A percentile compares a stretch with the other conserved stretches of the same genome.
Conservation (phyloP, 2,329 filamentous ascomycete genomes). For the Xylariaceae sp. region DNA sequence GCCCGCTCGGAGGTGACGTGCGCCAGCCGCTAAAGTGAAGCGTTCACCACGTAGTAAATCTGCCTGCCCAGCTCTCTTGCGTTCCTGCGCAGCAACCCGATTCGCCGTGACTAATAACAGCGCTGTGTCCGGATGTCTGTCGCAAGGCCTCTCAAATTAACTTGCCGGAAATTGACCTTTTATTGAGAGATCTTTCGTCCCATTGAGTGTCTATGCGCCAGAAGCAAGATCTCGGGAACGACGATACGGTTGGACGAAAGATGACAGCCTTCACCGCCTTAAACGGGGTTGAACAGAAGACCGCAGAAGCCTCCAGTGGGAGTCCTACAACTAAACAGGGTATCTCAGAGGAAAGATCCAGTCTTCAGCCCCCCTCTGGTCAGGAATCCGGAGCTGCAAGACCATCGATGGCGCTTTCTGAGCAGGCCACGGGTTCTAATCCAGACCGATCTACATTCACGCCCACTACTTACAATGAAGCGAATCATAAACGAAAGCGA, state of each 20-base stretch:
- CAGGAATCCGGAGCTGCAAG: constrained; percentile 27
- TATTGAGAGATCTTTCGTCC: not conserved
- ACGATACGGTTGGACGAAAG: constrained; percentile 27
- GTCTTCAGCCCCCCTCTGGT: constrained; percentile 15
- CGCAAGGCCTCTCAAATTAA: constrained; percentile 5
- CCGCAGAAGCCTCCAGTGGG: constrained; percentile 19
- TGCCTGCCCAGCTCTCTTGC: no score
- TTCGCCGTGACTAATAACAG: not conserved
- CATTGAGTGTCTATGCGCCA: constrained; percentile 26
- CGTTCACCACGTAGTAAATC: no score
- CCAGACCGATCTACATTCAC: constrained; percentile 41
- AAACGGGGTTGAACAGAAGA: constrained; percentile 30
- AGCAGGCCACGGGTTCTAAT: constrained; percentile 39
- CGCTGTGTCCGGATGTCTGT: not conserved
- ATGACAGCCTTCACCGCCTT: constrained; percentile 34
- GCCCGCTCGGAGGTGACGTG: no score
- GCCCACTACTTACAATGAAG: constrained; percentile 41
- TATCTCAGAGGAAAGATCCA: constrained; percentile 26
- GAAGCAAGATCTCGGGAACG: constrained; percentile 21
- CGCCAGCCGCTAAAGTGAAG: no score
- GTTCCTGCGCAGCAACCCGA: no score
- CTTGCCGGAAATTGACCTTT: not conserved
- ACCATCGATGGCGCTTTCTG: constrained; percentile 27
- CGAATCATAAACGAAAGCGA: constrained; percentile 63
- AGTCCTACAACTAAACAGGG: constrained; percentile 25